phyloP scores from a whole-genome alignment of 2,329 filamentous ascomycete genomes.

The Alternaria triticimaculans region DNA sequence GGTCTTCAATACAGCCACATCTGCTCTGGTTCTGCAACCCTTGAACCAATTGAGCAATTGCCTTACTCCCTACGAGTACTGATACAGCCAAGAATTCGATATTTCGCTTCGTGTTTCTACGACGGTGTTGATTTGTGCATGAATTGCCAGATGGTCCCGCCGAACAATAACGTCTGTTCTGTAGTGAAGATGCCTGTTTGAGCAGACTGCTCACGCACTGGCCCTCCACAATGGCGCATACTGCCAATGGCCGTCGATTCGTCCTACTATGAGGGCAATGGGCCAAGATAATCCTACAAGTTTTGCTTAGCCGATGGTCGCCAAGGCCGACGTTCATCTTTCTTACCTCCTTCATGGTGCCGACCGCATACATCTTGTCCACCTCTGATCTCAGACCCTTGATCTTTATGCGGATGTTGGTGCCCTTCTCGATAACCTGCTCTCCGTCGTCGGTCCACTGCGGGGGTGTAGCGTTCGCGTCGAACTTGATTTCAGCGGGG shows the following conservation, averaged over 20 bases:
- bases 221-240: neutral
- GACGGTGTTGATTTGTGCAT: neutral
- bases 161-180: neutral
- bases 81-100: slow-evolving; percentile 1
- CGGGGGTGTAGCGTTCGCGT: slow-evolving; percentile 93
- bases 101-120: slow-evolving; percentile 1
- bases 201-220: neutral
- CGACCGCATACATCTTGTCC: slow-evolving; percentile 94
- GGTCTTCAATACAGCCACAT: neutral
- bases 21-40: neutral
- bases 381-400: slow-evolving; percentile 94
- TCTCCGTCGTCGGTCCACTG: slow-evolving; percentile 96
- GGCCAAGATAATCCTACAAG: slow-evolving; percentile 50
- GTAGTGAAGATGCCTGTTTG: neutral
- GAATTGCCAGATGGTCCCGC: neutral
- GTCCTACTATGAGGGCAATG: slow-evolving; percentile 38
- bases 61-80: neutral
- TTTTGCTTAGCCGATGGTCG: slow-evolving; percentile 17
- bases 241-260: neutral
- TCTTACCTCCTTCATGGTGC: slow-evolving; percentile 83
- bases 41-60: slow-evolving; percentile 1
- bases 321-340: neutral
- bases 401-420: slow-evolving; percentile 91
- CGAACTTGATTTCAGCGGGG: slow-evolving; percentile 89
- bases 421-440: slow-evolving; percentile 90